Percentiles rank a stretch among this genome's conserved stretches.
These are phyloP conservation scores for Penicillium verhagenii DNA, from an alignment of 495 filamentous ascomycete genomes.

Conservation along the genomic window DNA sequence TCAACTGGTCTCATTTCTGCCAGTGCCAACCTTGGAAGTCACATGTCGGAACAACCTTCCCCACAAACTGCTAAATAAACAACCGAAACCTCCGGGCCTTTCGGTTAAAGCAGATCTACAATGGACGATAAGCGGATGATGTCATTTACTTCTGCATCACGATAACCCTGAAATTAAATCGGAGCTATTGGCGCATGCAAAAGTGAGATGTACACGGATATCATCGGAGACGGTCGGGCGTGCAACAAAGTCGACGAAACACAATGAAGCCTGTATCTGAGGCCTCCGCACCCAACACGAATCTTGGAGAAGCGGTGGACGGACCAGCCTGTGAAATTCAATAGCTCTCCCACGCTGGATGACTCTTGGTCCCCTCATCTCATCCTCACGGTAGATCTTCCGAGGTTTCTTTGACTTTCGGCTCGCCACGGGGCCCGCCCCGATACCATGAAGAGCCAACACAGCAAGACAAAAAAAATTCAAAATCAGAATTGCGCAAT, in stretches of 20 bases:
- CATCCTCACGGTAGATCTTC: constrained; percentile 41
- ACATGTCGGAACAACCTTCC: constrained; percentile 3
- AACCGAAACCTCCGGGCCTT: constrained; percentile 11
- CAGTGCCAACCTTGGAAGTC: too few relatives aligned
- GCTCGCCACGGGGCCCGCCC: constrained; percentile 25
- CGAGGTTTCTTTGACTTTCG: constrained; percentile 34
- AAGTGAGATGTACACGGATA: constrained; percentile 1
- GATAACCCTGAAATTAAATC: constrained; percentile 13
- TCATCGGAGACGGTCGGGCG: constrained; percentile 14
- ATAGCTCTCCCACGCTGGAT: constrained; percentile 11
- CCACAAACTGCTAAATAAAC: constrained; percentile 8
- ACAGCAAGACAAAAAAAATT: not conserved
- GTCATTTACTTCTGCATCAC: constrained; percentile 15
- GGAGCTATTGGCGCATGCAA: constrained; percentile 5
- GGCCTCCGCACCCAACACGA: constrained; percentile 10
- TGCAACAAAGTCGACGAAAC: constrained; percentile 8
- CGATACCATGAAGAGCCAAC: not conserved
- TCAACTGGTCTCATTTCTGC: not conserved
- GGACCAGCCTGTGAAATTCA: constrained; percentile 20
- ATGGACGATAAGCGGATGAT: constrained; percentile 15
- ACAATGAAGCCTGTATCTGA: constrained; percentile 6
- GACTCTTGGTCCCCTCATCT: constrained; percentile 27
- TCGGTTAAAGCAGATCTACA: constrained; percentile 15
- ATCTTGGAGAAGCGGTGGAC: constrained; percentile 6
- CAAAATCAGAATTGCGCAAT: constrained; percentile 23